Evolutionary conservation across 805 yeast genomes (phyloP), one percentile per base, ranked within the genome.

Genomic region (Clavispora santaluciae): DNA sequence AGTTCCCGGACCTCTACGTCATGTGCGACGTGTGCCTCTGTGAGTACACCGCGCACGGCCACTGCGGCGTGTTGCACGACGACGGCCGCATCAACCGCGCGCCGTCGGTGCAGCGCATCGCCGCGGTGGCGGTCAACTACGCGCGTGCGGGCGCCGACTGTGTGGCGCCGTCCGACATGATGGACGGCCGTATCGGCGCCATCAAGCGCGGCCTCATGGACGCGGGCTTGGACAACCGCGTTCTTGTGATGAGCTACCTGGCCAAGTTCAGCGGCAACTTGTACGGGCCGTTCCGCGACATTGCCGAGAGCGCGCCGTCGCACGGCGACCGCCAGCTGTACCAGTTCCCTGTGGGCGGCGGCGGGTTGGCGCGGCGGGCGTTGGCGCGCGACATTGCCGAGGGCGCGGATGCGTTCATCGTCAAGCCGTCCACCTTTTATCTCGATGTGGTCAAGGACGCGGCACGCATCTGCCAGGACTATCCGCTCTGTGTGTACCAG

Each of bases 201-300:
- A 93, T 93, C 62, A 93, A 93, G 63, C 64, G 69, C 30, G 97
- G 95, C 3, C 73, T 93, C 38, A 80, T 91, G 36, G 80, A 79
- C 35, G 88, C 85, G 10, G 83, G 81, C 21, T 63, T 93, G 44
- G 96, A 96, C 16, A 95, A 93, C 65, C 80, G 82, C 60, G 81
- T 89, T 36, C 81, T 91, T 70, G 79, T 93, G 26, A 82, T 93
- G 86, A 85, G 96, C 5, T 93, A 93, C 66, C 78, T 95, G 25
- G 98, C 98, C 43, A 93, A 93, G 61, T 93, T 93, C 60, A 73
- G 86, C 44, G 97, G 98, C 25, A 78, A 80, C 48, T 70, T 93
- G 36, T 93, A 93, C 60, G 99, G 99, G 1, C 99, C 99, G 4
- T 93, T 93, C 73, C 76, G 99, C 61, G 99, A 93, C 54, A 97